A percentile compares a stretch with the other conserved stretches of the same genome.
Evolutionary conservation across 306 rosid species (phyloP).

Genomic region (Ceratonia siliqua): DNA sequence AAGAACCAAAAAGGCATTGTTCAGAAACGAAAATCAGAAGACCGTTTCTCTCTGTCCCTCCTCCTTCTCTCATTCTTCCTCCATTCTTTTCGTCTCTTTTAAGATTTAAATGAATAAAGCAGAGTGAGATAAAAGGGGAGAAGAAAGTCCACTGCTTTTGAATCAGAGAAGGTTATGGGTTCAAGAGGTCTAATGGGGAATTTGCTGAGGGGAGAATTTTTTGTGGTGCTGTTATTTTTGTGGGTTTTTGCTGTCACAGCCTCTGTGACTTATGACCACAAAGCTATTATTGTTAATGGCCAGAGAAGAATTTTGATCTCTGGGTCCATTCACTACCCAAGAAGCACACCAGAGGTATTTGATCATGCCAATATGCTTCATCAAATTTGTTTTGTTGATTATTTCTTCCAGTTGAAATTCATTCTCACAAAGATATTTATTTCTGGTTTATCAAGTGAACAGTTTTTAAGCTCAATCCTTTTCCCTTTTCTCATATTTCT

Average conservation of each 20-base stretch:
- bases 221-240: slow-evolving; percentile 13
- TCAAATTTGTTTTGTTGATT: not conserved
- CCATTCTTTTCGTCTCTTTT: not conserved
- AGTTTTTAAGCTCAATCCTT: not conserved
- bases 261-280: slow-evolving; percentile 73
- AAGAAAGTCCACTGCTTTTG: slow-evolving; percentile 35
- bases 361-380: slow-evolving; percentile 38
- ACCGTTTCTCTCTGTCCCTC: slow-evolving; percentile 2
- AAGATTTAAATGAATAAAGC: slow-evolving; percentile 5
- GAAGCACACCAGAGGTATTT: slow-evolving; percentile 90
- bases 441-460: not conserved
- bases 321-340: slow-evolving; percentile 96
- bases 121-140: not conserved
- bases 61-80: not conserved
- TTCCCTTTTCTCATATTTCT: not conserved
- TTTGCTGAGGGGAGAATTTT: slow-evolving; percentile 4
- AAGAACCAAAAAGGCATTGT: slow-evolving; percentile 30
- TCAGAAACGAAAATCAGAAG: not conserved
- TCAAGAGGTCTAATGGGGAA: slow-evolving; percentile 43
- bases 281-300: slow-evolving; percentile 69
- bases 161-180: slow-evolving; percentile 27
- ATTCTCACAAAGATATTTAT: not conserved
- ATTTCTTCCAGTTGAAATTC: not conserved
- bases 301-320: slow-evolving; percentile 72
- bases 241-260: slow-evolving; percentile 50